Conservation (phyloP, 2,329 filamentous ascomycete species). For the Periconia digitata region DNA sequence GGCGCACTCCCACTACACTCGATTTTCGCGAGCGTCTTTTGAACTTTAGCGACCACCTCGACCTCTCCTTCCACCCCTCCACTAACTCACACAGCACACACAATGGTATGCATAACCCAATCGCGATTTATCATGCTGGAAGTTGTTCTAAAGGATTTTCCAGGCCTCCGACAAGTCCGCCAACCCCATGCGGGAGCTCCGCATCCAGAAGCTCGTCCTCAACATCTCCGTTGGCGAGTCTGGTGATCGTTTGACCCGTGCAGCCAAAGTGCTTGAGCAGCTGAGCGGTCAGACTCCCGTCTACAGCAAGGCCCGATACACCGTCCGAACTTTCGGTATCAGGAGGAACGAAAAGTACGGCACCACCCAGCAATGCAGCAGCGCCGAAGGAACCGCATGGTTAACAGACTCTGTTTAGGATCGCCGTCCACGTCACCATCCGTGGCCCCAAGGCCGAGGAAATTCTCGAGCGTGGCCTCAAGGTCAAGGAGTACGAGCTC, state of each 20-base stretch:
- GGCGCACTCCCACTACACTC: slow-evolving; percentile 18
- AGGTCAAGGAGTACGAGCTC: slow-evolving; percentile 99
- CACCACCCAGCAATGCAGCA: neutral
- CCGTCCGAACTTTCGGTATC: slow-evolving; percentile 99
- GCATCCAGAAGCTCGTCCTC: slow-evolving; percentile 98
- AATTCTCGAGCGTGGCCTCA: slow-evolving; percentile 99
- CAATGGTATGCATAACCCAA: slow-evolving; percentile 39
- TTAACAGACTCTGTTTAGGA: slow-evolving; percentile 63
- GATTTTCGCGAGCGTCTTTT: slow-evolving; percentile 29
- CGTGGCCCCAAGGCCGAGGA: slow-evolving; percentile 99
- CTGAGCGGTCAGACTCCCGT: slow-evolving; percentile 99
- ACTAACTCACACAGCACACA: slow-evolving; percentile 43
- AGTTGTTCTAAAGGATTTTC: too few relatives aligned
- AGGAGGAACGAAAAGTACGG: slow-evolving; percentile 84
- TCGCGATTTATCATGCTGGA: too few relatives aligned
- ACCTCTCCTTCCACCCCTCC: slow-evolving; percentile 27
- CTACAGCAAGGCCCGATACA: slow-evolving; percentile 99
- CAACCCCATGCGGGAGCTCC: slow-evolving; percentile 99
- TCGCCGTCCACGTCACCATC: slow-evolving; percentile 98
- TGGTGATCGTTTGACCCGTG: slow-evolving; percentile 99
- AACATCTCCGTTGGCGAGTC: slow-evolving; percentile 99
- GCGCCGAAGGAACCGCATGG: neutral
- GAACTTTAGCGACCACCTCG: slow-evolving; percentile 27
- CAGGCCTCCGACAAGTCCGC: slow-evolving; percentile 65
- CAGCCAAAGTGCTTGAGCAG: slow-evolving; percentile 99